Evolutionary conservation across 2,329 filamentous ascomycete genomes (phyloP), one percentile per base, ranked within the genome.

Genomic region (Cladosporium sp.): DNA sequence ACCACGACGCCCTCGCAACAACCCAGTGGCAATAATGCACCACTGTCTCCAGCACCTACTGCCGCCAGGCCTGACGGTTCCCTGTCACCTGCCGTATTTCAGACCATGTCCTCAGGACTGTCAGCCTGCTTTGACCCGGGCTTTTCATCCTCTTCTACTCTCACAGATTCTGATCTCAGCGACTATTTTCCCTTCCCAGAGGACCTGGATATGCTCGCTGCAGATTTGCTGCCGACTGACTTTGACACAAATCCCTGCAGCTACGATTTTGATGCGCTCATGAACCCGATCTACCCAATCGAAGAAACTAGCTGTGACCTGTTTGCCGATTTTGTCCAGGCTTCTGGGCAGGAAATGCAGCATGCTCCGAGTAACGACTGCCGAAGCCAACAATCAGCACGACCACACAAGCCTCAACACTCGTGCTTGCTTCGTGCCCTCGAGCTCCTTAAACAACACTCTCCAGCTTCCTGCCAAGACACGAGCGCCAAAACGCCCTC

Each of bases 371-470:
- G n/a, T 8, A 12, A 23, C 23, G 28, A 53, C 28, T 53, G 33
- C 50, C 50, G 16, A 7, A 10, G 4, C 46, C 52, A 55, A 26
- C 60, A 62, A 57, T 44, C 44, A n/a, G 23, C 49, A 12, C 52
- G 31, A 37, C 31, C 56, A 33, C 44, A 49, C 7, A 60, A 61
- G n/a, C 53, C 64, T 18, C 29, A 66, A 5, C 70, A 67, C 50
- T 68, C 44, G 65, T 73, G 72, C 57, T 55, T 71, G 12, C n/a
- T 69, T 16, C 67, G 65, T 14, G 71, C 72, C 14, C 69, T 75
- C 12, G 69, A 70, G 35, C 59, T 75, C 7, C 55, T 74, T 46
- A 68, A 66, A 55, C 68, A 73, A 44, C 65, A 74, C 8, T 73
- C 70, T 21, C 66, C 70, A 10, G 28, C 66, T 16, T 50, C 67